Percentiles rank a stretch among this genome's conserved stretches.
Conservation (phyloP, 306 rosid species). For the Erythrophleum fordii region DNA sequence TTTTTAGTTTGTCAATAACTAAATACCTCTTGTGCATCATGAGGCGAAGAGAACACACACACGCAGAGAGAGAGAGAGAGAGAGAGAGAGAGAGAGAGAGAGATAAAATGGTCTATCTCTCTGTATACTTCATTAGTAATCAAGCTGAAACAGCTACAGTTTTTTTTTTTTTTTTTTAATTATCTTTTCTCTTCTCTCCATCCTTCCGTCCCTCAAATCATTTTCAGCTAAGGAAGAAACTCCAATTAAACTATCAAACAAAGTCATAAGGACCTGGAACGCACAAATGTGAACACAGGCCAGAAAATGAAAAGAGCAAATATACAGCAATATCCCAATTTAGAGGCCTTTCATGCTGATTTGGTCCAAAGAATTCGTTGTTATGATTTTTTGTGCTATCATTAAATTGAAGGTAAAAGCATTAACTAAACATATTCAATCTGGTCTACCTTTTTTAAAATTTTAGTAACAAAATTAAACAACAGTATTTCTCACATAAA, state of each 20-base stretch:
- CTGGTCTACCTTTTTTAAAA: neutral
- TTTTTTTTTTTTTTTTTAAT: neutral
- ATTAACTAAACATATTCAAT: neutral
- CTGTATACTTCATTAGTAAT: neutral
- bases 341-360: neutral
- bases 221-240: neutral
- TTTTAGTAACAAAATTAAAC: neutral
- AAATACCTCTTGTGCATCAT: neutral
- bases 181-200: too few relatives aligned
- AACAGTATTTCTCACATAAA: neutral
- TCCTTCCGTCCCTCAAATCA: neutral
- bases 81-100: neutral
- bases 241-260: neutral
- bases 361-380: neutral
- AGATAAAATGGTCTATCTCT: neutral
- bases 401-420: slow-evolving; percentile 3
- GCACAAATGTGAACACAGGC: neutral
- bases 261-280: neutral
- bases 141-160: neutral
- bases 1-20: neutral
- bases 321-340: neutral
- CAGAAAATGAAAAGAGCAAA: neutral
- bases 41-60: neutral
- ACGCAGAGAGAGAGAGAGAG: neutral
- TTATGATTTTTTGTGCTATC: neutral